Evolutionary conservation across 2,329 filamentous ascomycete genomes (phyloP), one percentile per base, ranked within the genome.

Genomic region (Tolypocladium album): DNA sequence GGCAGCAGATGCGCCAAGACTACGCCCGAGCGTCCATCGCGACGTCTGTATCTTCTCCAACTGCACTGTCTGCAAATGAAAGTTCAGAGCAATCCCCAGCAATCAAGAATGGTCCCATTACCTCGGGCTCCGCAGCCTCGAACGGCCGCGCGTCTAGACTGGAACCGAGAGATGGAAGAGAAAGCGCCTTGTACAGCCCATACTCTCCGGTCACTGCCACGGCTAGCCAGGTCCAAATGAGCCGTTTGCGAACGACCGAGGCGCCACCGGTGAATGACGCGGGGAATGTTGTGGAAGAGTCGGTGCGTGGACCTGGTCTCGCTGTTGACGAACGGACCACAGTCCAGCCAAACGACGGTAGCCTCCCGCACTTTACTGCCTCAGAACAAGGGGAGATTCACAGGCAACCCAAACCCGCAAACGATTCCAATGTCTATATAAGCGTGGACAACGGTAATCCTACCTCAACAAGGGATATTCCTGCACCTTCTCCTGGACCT

Each of bases 1-100:
- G 85, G 85, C 78, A 81, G 60, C 73, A 79, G 57, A 78, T 87
- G 72, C 82, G 83, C 60, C 72, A 78, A 34, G 78, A 79, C 43
- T 68, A 85, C 47, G 72, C 75, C 58, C 78, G 78, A 60, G 77
- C 81, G 64, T 84, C 82, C 7, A 67, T 79, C 47, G 82, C 79
- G 1, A 80, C 77, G 9, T 67, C 80, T 71, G 74, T 63, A 52
- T 67, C 68, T 38, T 68, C 67, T 15, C 61, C 67, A 27, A 64
- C 60, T 52, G 47, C 59, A 20, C 4, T 3, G 4, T 40, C 53
- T 38, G 31, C 31, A n/a, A n/a, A 52, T 31, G 17, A 4, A 17
- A 38, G 31, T 6, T 15, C 12, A 15, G 20, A 36, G 31, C 31
- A 22, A n/a, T 55, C 50, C 20, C 31, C 31, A 34, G 31, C 12